phyloP scores from a whole-genome alignment of 805 yeast genomes.

The Zygosaccharomyces bailii region DNA sequence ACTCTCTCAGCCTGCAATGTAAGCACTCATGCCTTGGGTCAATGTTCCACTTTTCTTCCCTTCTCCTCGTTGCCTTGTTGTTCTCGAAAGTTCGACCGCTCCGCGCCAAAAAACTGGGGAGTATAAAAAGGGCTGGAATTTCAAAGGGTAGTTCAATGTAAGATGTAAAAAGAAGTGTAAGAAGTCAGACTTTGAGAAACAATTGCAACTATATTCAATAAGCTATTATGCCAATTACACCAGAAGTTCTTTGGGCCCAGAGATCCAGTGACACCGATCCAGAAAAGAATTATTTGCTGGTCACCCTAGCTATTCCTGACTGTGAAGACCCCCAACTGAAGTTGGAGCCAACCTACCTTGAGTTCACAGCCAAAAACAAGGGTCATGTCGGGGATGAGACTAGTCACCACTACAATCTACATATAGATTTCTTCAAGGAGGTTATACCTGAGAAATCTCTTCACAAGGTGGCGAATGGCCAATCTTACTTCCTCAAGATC shows the following conservation, averaged over 20 bases:
- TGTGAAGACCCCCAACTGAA: conserved; percentile 59
- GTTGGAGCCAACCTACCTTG: conserved; percentile 53
- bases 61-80: conserved; percentile 1
- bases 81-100: conserved; percentile 8
- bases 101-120: conserved; percentile 3
- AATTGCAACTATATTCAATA: not conserved
- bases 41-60: no score
- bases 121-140: conserved; percentile 7
- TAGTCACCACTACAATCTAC: conserved; percentile 51
- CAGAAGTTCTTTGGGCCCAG: conserved; percentile 90
- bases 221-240: conserved; percentile 25
- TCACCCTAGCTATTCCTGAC: conserved; percentile 74
- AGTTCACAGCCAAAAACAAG: conserved; percentile 41
- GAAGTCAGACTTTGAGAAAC: no score
- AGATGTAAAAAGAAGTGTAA: not conserved
- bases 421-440: conserved; percentile 72
- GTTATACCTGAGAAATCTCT: conserved; percentile 64
- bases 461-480: conserved; percentile 51
- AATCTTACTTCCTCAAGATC: conserved; percentile 53
- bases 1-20: no score
- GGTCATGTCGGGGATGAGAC: conserved; percentile 45
- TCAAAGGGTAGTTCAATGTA: conserved; percentile 3
- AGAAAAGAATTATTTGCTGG: conserved; percentile 67
- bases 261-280: conserved; percentile 76
- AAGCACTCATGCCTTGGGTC: no score